These are phyloP conservation scores for Pseudopyrenochaeta lycopersici DNA, from an alignment of 2,329 filamentous ascomycete species.

Conservation along the genomic window DNA sequence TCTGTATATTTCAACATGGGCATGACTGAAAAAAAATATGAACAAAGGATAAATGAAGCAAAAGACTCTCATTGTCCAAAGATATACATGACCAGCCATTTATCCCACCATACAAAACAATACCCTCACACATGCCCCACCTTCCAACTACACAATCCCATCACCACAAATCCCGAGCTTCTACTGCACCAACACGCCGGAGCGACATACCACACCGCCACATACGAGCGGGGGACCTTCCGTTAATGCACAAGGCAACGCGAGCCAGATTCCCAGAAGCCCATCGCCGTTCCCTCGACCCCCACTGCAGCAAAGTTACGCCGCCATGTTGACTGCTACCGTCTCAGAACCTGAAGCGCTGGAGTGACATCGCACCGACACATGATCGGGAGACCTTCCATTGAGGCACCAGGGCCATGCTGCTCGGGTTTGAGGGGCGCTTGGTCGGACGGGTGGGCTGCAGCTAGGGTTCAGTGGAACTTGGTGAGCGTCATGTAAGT, in stretches of 20 bases:
- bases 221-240: conserved; percentile 12
- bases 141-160: background rate
- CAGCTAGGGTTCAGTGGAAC: conserved; percentile 18
- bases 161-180: conserved; percentile 18
- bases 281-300: conserved; percentile 18
- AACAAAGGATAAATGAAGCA: background rate
- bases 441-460: conserved; percentile 12
- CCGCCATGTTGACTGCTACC: conserved; percentile 5
- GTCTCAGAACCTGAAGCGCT: conserved; percentile 11
- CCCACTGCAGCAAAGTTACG: conserved; percentile 10
- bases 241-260: conserved; percentile 18
- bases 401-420: conserved; percentile 16
- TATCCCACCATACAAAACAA: background rate
- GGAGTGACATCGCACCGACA: conserved; percentile 18
- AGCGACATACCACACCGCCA: conserved; percentile 17
- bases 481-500: conserved; percentile 2
- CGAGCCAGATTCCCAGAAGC: conserved; percentile 17
- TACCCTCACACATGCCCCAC: background rate
- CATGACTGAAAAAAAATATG: background rate
- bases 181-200: conserved; percentile 22
- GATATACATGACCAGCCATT: background rate
- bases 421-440: conserved; percentile 11
- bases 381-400: conserved; percentile 16
- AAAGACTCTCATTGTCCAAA: background rate
- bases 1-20: no score